These are phyloP conservation scores for Nicotiana knightiana DNA, from an alignment of 257 asterid species.

Conservation along the genomic window DNA sequence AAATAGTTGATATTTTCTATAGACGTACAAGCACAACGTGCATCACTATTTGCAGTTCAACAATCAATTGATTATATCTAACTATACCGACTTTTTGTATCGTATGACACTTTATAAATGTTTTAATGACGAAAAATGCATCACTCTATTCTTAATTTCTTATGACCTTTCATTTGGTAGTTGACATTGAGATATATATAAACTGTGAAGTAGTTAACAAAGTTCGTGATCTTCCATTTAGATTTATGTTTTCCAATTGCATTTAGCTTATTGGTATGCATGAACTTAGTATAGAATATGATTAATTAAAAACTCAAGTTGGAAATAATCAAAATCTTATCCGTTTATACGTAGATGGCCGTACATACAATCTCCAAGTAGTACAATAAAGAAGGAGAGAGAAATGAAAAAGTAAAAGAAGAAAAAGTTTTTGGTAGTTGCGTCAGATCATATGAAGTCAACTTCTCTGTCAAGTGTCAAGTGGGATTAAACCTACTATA, in stretches of 20 bases:
- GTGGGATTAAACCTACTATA: background rate
- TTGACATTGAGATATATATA: background rate
- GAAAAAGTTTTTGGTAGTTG: background rate
- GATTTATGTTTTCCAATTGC: background rate
- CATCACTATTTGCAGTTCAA: background rate
- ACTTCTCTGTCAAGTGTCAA: background rate
- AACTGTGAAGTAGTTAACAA: background rate
- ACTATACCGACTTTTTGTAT: background rate
- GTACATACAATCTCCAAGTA: background rate
- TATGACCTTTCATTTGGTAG: background rate
- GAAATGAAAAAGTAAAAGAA: background rate
- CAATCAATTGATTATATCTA: background rate
- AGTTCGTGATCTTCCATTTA: background rate
- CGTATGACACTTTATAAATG: background rate
- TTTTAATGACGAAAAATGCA: background rate
- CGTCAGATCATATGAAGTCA: background rate
- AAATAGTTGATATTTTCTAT: background rate
- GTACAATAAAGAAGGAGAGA: background rate
- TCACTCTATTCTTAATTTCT: background rate
- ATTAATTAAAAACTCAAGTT: background rate
- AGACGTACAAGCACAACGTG: background rate
- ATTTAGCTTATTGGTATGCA: background rate
- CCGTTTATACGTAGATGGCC: background rate
- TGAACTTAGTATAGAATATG: background rate
- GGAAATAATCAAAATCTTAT: conserved; percentile 2